Evolutionary conservation across 2,329 filamentous ascomycete genomes (phyloP).

Genomic region (Colletotrichum sp.): DNA sequence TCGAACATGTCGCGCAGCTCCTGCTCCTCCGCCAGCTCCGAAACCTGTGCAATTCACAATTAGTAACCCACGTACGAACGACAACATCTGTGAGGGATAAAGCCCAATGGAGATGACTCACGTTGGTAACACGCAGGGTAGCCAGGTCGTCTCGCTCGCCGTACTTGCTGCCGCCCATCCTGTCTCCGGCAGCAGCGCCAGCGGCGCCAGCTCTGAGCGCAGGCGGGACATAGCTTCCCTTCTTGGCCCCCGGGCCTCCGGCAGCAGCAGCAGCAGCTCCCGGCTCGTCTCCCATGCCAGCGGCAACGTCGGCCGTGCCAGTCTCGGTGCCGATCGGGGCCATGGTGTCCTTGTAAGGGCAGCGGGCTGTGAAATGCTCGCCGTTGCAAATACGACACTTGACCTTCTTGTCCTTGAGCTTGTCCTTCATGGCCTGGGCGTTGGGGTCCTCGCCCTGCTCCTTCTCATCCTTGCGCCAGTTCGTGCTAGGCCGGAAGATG

Average conservation of each 20-base stretch:
- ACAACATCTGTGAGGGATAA: not conserved
- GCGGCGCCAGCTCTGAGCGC: constrained; percentile 78
- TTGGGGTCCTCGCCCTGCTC: constrained; percentile 78
- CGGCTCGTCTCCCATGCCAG: constrained; percentile 58
- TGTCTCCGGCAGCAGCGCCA: constrained; percentile 70
- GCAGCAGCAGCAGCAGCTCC: constrained; percentile 57
- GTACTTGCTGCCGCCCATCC: constrained; percentile 84
- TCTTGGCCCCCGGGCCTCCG: constrained; percentile 68
- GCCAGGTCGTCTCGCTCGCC: constrained; percentile 94
- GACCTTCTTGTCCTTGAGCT: constrained; percentile 98
- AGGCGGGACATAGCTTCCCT: constrained; percentile 90
- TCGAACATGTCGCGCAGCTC: constrained; percentile 98
- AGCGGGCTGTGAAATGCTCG: constrained; percentile 98
- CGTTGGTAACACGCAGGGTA: constrained; percentile 96
- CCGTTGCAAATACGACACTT: constrained; percentile 99
- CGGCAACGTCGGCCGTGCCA: constrained; percentile 57
- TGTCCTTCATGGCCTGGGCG: constrained; percentile 77
- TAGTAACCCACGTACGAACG: not conserved
- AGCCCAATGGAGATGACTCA: constrained; percentile 53
- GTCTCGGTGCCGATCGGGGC: constrained; percentile 74
- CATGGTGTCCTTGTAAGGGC: constrained; percentile 99
- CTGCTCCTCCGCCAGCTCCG: constrained; percentile 94
- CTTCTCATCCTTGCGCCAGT: constrained; percentile 91
- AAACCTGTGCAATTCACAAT: constrained; percentile 65
- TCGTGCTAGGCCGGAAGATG: constrained; percentile 89